Conservation (phyloP, 169 alveolate species). For the Plasmodium gonderi region DNA sequence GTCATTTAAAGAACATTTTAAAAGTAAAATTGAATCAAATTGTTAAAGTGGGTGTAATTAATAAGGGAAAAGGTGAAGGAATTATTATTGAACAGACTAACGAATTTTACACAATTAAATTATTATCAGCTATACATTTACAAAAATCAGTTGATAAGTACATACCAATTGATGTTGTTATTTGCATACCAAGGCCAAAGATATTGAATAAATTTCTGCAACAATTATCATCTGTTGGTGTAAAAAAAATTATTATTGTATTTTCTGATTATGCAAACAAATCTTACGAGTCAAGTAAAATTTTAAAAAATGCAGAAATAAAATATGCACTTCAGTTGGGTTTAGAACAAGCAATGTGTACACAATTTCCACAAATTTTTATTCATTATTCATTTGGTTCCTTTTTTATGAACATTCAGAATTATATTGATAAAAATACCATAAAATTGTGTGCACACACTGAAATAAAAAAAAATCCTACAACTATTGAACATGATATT, state of each 20-base stretch:
- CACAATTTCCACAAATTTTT: constrained; percentile 40
- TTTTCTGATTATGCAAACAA: constrained; percentile 65
- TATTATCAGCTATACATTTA: constrained; percentile 55
- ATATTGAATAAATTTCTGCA: constrained; percentile 36
- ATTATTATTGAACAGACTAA: constrained; percentile 16
- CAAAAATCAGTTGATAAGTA: constrained; percentile 13
- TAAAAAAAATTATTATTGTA: constrained; percentile 58
- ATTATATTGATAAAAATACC: constrained; percentile 38
- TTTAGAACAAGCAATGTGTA: constrained; percentile 75
- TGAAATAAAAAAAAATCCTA: neutral
- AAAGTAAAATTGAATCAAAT: constrained; percentile 31
- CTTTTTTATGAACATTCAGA: constrained; percentile 57
- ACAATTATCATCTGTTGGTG: constrained; percentile 66
- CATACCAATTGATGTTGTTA: constrained; percentile 56
- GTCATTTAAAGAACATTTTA: constrained; percentile 57
- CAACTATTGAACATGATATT: neutral
- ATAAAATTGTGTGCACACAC: constrained; percentile 72
- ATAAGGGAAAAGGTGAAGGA: constrained; percentile 74
- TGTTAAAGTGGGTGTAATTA: constrained; percentile 63
- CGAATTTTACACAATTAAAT: constrained; percentile 16
- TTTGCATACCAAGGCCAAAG: constrained; percentile 71
- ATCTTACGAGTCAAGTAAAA: constrained; percentile 62
- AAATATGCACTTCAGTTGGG: constrained; percentile 71
- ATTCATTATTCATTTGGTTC: constrained; percentile 68
- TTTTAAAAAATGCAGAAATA: constrained; percentile 68